These are phyloP conservation scores for Trichoderma afroharzianum DNA, from an alignment of 2,329 filamentous ascomycete genomes.

Conservation along the genomic window DNA sequence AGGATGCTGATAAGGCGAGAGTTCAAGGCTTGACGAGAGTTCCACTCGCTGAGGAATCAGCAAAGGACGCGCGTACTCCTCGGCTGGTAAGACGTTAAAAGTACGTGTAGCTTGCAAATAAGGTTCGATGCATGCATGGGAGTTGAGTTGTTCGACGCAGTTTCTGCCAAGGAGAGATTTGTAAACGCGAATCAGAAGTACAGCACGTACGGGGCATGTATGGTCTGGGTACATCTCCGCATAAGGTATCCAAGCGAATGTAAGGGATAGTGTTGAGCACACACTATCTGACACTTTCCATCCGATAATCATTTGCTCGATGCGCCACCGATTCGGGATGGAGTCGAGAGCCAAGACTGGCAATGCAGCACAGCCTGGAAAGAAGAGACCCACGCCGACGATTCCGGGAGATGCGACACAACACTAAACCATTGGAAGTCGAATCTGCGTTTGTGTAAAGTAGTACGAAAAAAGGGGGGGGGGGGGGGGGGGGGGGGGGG, in stretches of 20 bases:
- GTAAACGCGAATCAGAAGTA: not conserved
- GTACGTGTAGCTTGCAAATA: not conserved
- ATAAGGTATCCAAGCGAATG: not conserved
- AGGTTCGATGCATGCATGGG: not conserved
- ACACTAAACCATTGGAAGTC: not conserved
- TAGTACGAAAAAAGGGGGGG: not conserved
- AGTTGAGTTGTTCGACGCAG: not conserved
- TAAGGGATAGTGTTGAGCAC: not conserved
- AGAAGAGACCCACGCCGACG: not conserved
- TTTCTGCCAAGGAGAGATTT: not conserved
- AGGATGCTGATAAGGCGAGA: not conserved
- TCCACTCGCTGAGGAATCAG: not conserved
- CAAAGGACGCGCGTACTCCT: conserved; percentile 2
- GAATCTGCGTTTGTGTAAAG: not conserved
- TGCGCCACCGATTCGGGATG: not conserved
- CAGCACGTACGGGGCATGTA: not conserved
- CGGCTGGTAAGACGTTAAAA: not conserved
- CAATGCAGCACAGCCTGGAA: not conserved
- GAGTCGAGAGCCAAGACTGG: conserved; percentile 10
- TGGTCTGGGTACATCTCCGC: not conserved
- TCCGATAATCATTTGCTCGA: not conserved
- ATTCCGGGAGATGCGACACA: not conserved
- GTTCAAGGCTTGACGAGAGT: not conserved
- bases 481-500: not conserved
- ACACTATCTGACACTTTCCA: not conserved